phyloP scores from a whole-genome alignment of 225 moss, liverwort and hornwort species.

The Pleurozium schreberi region DNA sequence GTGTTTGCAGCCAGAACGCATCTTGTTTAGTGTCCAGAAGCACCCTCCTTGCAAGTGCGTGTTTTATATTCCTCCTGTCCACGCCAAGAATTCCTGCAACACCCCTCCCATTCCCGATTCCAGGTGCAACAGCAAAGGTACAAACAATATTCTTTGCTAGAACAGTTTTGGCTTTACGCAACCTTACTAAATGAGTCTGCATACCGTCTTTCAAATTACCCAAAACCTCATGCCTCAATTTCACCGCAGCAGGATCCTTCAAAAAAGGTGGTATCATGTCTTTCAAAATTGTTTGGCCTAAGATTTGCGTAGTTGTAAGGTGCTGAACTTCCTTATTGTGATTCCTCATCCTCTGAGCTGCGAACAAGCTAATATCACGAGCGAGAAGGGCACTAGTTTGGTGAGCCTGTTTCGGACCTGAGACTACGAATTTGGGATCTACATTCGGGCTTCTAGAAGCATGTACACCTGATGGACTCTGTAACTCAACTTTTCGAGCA shows the following conservation, averaged over 20 bases:
- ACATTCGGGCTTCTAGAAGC: too few species aligned
- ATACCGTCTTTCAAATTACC: neutral
- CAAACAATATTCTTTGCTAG: neutral
- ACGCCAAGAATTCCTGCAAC: neutral
- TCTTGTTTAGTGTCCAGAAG: neutral
- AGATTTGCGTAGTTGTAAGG: neutral
- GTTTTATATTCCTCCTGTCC: neutral
- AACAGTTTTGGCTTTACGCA: neutral
- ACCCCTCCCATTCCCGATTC: neutral
- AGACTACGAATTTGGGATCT: neutral
- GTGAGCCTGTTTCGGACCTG: neutral
- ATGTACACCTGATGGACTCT: too few species aligned
- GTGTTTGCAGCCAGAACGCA: neutral
- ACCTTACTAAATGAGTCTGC: neutral
- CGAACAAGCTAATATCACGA: neutral
- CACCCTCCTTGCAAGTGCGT: neutral
- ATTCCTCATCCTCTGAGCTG: neutral
- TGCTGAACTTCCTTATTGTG: neutral
- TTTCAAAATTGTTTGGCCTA: neutral
- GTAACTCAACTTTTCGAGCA: too few species aligned
- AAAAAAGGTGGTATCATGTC: neutral
- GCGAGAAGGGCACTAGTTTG: neutral
- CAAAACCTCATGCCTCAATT: neutral
- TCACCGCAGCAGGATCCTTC: neutral
- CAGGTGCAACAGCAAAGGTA: neutral